A percentile compares a stretch with the other conserved stretches of the same genome.
Evolutionary conservation across 257 asterid genomes (phyloP).

Genomic region (Capsicum pubescens): DNA sequence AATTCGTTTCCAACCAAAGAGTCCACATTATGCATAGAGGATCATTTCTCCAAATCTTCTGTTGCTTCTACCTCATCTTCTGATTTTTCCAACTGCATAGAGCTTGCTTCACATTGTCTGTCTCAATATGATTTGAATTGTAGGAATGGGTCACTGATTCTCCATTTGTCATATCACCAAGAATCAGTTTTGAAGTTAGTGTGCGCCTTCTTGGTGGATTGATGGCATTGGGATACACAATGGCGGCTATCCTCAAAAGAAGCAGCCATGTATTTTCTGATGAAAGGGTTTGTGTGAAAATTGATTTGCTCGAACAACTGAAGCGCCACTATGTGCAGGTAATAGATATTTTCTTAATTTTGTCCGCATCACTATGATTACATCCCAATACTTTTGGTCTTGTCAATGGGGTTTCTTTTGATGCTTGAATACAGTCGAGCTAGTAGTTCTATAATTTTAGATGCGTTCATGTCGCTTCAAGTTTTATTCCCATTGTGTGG

Average conservation of each 20-base stretch:
- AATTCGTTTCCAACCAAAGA: neutral
- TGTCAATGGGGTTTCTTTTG: neutral
- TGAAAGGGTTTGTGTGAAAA: conserved; percentile 87
- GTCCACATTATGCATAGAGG: neutral
- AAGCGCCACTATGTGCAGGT: conserved; percentile 96
- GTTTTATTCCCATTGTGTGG: conserved; percentile 16
- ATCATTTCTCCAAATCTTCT: neutral
- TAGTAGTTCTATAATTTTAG: neutral
- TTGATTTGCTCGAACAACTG: conserved; percentile 93
- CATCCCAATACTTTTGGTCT: conserved; percentile 11
- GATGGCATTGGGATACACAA: conserved; percentile 98
- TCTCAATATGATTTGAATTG: conserved; percentile 37
- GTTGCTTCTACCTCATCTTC: conserved; percentile 6
- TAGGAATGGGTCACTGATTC: conserved; percentile 97
- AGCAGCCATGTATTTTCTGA: conserved; percentile 82
- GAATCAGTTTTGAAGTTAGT: conserved; percentile 97
- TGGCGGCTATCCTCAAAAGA: conserved; percentile 95
- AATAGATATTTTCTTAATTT: conserved; percentile 17
- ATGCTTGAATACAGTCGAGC: neutral
- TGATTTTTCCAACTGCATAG: conserved; percentile 14
- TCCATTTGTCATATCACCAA: conserved; percentile 98
- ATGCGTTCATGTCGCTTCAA: neutral
- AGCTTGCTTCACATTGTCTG: conserved; percentile 2
- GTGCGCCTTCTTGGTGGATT: conserved; percentile 98
- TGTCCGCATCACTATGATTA: neutral